A percentile compares a stretch with the other conserved stretches of the same genome.
phyloP scores from a whole-genome alignment of 2,329 filamentous ascomycete species.

The Stenocarpella maydis region DNA sequence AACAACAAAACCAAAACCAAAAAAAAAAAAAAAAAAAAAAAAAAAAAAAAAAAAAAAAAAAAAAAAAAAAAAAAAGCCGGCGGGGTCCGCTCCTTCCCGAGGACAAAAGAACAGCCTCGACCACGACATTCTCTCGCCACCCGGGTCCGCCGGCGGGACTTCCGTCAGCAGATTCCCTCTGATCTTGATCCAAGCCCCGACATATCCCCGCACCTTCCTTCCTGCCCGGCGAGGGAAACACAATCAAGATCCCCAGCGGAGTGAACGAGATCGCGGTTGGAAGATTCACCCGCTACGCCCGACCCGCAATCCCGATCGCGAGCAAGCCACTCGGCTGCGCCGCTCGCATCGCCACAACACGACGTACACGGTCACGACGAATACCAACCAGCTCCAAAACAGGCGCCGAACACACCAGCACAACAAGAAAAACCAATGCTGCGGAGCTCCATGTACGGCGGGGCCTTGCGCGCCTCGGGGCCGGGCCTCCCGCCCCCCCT shows the following conservation, averaged over 20 bases:
- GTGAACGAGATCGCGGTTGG: too few species aligned
- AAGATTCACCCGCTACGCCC: too few species aligned
- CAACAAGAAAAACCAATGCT: too few species aligned
- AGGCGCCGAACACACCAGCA: neutral
- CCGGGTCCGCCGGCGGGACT: conserved; percentile 7
- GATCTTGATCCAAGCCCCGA: neutral
- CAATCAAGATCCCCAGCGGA: too few species aligned
- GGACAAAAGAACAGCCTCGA: neutral
- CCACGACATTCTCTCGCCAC: neutral
- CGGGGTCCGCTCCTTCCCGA: neutral
- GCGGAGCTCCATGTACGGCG: conserved; percentile 10
- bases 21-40: too few species aligned
- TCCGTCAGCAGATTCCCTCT: conserved; percentile 1
- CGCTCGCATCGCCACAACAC: neutral
- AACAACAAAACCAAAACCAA: too few species aligned
- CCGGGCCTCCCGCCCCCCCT: conserved; percentile 20
- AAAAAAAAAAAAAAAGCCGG: too few species aligned
- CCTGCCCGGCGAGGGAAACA: too few species aligned
- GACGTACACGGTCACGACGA: neutral
- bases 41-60: too few species aligned
- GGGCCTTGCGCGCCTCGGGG: conserved; percentile 23
- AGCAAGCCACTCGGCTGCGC: neutral
- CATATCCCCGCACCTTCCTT: neutral
- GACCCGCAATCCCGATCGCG: neutral
- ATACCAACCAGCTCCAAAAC: neutral